Evolutionary conservation across 2,329 filamentous ascomycete genomes (phyloP).

Genomic region (Colletotrichum sp.): DNA sequence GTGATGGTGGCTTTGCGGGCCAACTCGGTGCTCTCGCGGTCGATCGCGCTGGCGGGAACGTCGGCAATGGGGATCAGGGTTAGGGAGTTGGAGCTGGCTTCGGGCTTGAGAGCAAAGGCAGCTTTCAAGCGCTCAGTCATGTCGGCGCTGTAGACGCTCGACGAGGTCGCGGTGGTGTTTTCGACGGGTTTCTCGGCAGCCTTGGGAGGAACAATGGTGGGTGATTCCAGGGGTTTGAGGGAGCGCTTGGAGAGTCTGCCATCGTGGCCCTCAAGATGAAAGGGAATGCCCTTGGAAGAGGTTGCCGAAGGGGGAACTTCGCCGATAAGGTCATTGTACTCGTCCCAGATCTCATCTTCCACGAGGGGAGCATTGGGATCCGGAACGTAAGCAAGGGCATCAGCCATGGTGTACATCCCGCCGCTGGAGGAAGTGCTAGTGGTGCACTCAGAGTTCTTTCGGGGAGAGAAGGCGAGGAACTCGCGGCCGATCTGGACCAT

Average conservation of each 20-base stretch:
- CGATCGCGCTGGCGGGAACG: conserved; percentile 28
- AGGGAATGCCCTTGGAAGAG: conserved; percentile 61
- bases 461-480: conserved; percentile 76
- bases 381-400: conserved; percentile 71
- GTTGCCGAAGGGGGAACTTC: conserved; percentile 61
- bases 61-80: conserved; percentile 49
- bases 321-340: conserved; percentile 88
- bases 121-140: conserved; percentile 58
- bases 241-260: conserved; percentile 38
- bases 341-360: conserved; percentile 93
- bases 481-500: conserved; percentile 50
- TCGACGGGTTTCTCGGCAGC: not conserved
- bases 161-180: conserved; percentile 38
- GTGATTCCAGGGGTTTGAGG: conserved; percentile 49
- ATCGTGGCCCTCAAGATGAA: conserved; percentile 59
- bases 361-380: conserved; percentile 64
- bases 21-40: conserved; percentile 29
- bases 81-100: conserved; percentile 45
- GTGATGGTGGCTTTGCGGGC: conserved; percentile 19
- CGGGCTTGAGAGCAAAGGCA: conserved; percentile 43
- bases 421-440: conserved; percentile 57
- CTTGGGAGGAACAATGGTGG: conserved; percentile 40
- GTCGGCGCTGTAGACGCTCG: conserved; percentile 60
- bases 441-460: conserved; percentile 72
- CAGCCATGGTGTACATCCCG: conserved; percentile 62